Conservation (phyloP, 345 rosid genomes). For the Stellera chamaejasme region DNA sequence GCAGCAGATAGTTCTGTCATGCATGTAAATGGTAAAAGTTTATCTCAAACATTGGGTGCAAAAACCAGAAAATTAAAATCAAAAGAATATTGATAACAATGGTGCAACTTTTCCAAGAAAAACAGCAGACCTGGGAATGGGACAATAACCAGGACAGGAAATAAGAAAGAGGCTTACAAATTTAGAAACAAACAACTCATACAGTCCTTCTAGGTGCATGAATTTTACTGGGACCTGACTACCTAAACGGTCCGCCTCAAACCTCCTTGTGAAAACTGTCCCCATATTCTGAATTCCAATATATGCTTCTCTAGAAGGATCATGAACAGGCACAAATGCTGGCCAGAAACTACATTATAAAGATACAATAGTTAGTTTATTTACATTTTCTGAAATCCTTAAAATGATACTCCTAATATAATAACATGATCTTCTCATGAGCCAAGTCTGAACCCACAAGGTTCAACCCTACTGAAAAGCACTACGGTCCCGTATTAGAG, state of each 20-base stretch:
- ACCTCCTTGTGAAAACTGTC: slow-evolving; percentile 83
- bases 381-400: too few species aligned
- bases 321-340: slow-evolving; percentile 95
- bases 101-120: too few species aligned
- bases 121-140: not conserved
- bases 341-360: slow-evolving; percentile 74
- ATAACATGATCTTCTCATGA: too few species aligned
- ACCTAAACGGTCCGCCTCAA: slow-evolving; percentile 84
- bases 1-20: too few species aligned
- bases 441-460: too few species aligned
- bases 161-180: slow-evolving; percentile 54
- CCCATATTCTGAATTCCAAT: slow-evolving; percentile 94
- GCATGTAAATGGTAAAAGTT: too few species aligned
- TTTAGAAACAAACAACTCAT: slow-evolving; percentile 87
- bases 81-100: too few species aligned
- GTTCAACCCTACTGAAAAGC: too few species aligned
- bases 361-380: not conserved
- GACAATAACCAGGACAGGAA: not conserved
- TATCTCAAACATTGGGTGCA: too few species aligned
- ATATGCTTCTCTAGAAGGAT: slow-evolving; percentile 82
- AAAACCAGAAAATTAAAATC: too few species aligned
- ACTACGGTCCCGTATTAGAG: too few species aligned
- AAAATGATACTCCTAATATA: too few species aligned
- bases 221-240: slow-evolving; percentile 95
- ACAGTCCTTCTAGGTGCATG: slow-evolving; percentile 94